These are phyloP conservation scores for Wallacemonas collosoma DNA, from an alignment of 208 protist species.

Conservation along the genomic window DNA sequence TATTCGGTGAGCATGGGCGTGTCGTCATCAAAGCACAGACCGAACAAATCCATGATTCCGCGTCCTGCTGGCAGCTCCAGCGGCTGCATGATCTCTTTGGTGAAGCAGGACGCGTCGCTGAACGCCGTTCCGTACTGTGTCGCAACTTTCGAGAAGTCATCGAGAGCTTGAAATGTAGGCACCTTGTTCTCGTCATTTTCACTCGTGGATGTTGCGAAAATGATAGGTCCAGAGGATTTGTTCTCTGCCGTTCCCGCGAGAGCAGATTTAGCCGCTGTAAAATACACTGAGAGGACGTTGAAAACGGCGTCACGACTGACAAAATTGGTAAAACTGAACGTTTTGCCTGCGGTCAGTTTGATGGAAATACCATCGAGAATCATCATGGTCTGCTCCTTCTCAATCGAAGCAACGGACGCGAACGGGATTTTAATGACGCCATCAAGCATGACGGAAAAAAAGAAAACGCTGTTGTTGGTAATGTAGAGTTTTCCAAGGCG, in stretches of 20 bases:
- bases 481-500: constrained; percentile 58
- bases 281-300: constrained; percentile 34
- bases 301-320: constrained; percentile 50
- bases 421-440: constrained; percentile 44
- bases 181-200: constrained; percentile 43
- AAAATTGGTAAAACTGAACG: constrained; percentile 58
- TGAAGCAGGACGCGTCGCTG: constrained; percentile 49
- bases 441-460: constrained; percentile 56
- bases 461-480: constrained; percentile 52
- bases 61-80: constrained; percentile 44
- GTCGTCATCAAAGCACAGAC: constrained; percentile 59
- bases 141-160: constrained; percentile 52
- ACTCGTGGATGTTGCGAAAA: constrained; percentile 46
- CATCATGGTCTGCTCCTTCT: constrained; percentile 63
- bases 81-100: constrained; percentile 52
- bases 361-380: constrained; percentile 59
- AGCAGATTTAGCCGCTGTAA: constrained; percentile 18
- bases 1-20: constrained; percentile 43
- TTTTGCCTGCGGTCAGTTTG: constrained; percentile 29
- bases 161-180: constrained; percentile 42
- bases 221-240: constrained; percentile 12
- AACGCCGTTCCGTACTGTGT: constrained; percentile 65
- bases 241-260: constrained; percentile 3
- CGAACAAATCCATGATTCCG: constrained; percentile 62
- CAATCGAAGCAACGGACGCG: constrained; percentile 38